Percentiles rank a stretch among this genome's conserved stretches.
phyloP scores from a whole-genome alignment of 2,329 filamentous ascomycete genomes.

The Aureobasidium sp. region DNA sequence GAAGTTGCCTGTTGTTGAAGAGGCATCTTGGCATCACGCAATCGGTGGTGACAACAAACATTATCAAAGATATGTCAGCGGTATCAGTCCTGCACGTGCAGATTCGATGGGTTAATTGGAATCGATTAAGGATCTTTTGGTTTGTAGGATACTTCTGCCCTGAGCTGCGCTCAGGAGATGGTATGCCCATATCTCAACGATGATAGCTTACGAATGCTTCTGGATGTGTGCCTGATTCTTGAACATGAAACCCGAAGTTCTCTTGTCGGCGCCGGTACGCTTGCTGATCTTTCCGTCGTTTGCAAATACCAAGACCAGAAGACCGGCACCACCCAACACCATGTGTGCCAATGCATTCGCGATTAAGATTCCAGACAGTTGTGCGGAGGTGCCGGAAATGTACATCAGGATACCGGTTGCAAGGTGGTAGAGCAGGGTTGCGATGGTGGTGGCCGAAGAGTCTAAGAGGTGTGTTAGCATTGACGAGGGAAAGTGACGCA shows the following conservation, averaged over 20 bases:
- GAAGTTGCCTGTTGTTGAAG: not conserved
- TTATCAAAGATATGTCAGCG: not conserved
- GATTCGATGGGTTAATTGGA: not conserved
- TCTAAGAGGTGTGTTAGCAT: slow-evolving; percentile 19
- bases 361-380: slow-evolving; percentile 50
- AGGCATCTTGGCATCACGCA: not conserved
- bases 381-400: slow-evolving; percentile 48
- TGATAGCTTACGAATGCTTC: slow-evolving; percentile 26
- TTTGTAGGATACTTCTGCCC: not conserved
- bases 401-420: slow-evolving; percentile 57
- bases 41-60: not conserved
- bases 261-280: slow-evolving; percentile 56
- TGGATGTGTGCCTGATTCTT: slow-evolving; percentile 49
- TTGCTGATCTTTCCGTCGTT: slow-evolving; percentile 50
- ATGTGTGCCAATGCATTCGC: slow-evolving; percentile 41
- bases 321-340: slow-evolving; percentile 49
- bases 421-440: slow-evolving; percentile 60
- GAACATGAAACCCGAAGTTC: slow-evolving; percentile 57
- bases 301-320: slow-evolving; percentile 55
- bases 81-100: not conserved
- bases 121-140: not conserved
- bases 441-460: slow-evolving; percentile 55
- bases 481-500: not conserved
- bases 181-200: not conserved
- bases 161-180: not conserved